Base-by-base conservation (phyloP, 2,329 filamentous ascomycete genomes). In the Aspergillus caelatus region DNA sequence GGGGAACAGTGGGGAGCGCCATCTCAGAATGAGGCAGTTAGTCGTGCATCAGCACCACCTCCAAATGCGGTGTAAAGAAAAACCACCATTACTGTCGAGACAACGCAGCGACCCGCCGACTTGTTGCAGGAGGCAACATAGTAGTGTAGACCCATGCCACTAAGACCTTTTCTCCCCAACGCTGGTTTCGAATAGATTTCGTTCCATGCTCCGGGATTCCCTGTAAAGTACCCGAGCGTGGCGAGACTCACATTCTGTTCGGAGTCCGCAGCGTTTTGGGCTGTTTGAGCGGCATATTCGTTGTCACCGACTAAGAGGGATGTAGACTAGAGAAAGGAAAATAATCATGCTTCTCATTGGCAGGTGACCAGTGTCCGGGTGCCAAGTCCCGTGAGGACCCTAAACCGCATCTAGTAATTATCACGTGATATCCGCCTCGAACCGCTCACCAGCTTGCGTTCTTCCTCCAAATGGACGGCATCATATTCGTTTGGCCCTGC, bases 401-500 rank as follows among this genome's bases (percentile, higher is more conserved):
- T 70, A 70, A 61, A 39, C 65, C 61, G 6, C 6, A 60, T 60
- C 5, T 2, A 52, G 57, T 1, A 28, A n/a, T 0, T 7, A 0
- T 67, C 68, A 70, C 65, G 68, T 70, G 68, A 57, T 6, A 11
- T 34, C 26, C 57, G 39, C 39, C 57, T 57, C 56, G 58, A 63
- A 60, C 63, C 61, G 66, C 60, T 58, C 64, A 62, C 58, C 60
- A 57, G 60, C 62, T 64, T 65, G 60, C 63, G 62, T 67, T 62
- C 62, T 61, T 68, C 67, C 63, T 67, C 57, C 64, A 65, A 68
- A 58, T 66, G 67, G 67, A 72, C 72, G 72, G 68, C 64, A 74
- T 72, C 71, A 72, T 71, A 70, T 66, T 65, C 67, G 67, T 68
- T 63, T 68, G 70, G 70, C 71, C 68, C 70, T 68, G 66, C 65